Percentiles rank a stretch among this genome's conserved stretches.
Evolutionary conservation across 257 asterid genomes (phyloP).

Genomic region (Solanum gracilifrons): DNA sequence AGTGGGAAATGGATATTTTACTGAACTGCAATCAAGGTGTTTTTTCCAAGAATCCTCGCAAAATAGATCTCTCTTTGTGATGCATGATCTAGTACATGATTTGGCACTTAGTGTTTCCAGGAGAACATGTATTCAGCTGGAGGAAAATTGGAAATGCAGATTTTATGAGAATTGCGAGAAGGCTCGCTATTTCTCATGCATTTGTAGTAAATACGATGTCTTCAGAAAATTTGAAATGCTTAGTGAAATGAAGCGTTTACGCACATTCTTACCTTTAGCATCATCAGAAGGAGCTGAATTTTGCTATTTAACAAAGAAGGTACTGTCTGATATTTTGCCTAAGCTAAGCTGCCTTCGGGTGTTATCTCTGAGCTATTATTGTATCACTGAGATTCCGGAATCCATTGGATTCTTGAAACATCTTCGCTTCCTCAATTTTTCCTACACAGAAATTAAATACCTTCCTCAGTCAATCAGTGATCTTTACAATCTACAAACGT

Average conservation of each 20-base stretch:
- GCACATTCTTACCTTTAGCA: conserved; percentile 31
- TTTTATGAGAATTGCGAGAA: conserved; percentile 10
- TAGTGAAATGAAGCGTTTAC: conserved; percentile 20
- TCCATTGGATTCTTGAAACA: conserved; percentile 33
- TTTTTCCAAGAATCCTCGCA: conserved; percentile 28
- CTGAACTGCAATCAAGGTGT: conserved; percentile 31
- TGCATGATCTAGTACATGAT: conserved; percentile 38
- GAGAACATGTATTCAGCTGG: conserved; percentile 19
- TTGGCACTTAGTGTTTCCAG: conserved; percentile 37
- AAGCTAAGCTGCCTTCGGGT: conserved; percentile 28
- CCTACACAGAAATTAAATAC: conserved; percentile 20
- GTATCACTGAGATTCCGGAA: conserved; percentile 32
- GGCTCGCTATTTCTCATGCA: conserved; percentile 34
- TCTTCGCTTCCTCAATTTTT: conserved; percentile 27
- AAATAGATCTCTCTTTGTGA: conserved; percentile 18
- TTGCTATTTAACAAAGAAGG: conserved; percentile 27
- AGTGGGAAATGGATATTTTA: conserved; percentile 27
- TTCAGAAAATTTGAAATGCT: conserved; percentile 33
- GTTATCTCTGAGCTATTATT: conserved; percentile 25
- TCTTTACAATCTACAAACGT: conserved; percentile 30
- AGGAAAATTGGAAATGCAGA: conserved; percentile 21
- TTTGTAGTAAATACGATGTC: conserved; percentile 39
- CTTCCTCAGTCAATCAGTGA: conserved; percentile 29
- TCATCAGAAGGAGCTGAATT: conserved; percentile 17
- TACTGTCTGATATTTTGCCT: conserved; percentile 28